phyloP scores from a whole-genome alignment of 345 rosid species.

The Psidium guajava region DNA sequence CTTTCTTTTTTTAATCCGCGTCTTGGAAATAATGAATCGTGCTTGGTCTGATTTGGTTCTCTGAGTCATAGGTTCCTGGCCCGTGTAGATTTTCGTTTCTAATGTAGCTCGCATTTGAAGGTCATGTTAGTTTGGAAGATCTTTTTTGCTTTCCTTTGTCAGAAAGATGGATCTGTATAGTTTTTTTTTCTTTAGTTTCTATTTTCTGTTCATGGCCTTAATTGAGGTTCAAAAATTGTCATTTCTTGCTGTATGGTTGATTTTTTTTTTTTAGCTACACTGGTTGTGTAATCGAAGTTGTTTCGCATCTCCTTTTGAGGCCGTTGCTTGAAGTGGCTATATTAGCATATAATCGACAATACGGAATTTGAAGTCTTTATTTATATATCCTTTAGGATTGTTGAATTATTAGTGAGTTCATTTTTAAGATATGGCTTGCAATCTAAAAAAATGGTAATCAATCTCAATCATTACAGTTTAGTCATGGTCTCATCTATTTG shows the following conservation, averaged over 20 bases:
- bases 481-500: background rate
- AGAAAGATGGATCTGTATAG: background rate
- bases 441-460: background rate
- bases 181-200: background rate
- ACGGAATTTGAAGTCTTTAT: background rate
- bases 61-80: background rate
- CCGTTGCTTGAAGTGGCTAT: background rate
- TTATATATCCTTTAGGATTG: background rate
- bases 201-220: background rate
- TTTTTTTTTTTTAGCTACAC: background rate
- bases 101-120: background rate
- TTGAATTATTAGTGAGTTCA: background rate
- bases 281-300: background rate
- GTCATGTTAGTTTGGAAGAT: background rate
- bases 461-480: background rate
- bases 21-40: background rate
- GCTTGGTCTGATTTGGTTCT: background rate
- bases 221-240: background rate
- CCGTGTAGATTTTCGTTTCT: background rate
- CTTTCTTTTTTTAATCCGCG: background rate
- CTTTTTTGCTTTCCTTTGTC: background rate
- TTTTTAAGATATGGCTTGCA: background rate
- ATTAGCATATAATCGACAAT: background rate
- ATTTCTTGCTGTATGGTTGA: background rate
- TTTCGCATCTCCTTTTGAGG: background rate